These are phyloP conservation scores for Prunus mume DNA, from an alignment of 306 rosid species.

Conservation along the genomic window DNA sequence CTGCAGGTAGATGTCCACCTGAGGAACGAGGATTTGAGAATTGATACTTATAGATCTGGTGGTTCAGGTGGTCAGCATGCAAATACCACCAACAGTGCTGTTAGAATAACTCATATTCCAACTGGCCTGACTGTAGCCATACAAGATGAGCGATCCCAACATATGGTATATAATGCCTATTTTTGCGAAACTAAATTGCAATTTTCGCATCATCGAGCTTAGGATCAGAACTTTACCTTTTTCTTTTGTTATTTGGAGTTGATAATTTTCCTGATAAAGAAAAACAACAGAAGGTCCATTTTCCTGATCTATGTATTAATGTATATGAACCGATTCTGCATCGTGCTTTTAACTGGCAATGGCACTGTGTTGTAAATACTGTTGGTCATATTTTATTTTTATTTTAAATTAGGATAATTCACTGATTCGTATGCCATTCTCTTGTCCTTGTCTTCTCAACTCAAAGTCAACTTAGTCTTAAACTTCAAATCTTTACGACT, in stretches of 20 bases:
- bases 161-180: constrained; percentile 48
- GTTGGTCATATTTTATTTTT: neutral
- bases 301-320: neutral
- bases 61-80: constrained; percentile 98
- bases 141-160: constrained; percentile 95
- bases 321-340: neutral
- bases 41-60: constrained; percentile 85
- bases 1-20: constrained; percentile 83
- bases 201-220: constrained; percentile 3
- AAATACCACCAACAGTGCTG: constrained; percentile 93
- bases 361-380: neutral
- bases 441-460: too few species aligned
- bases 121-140: constrained; percentile 76
- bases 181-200: neutral
- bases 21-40: constrained; percentile 75
- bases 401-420: too few species aligned
- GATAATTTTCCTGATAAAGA: neutral
- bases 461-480: too few species aligned
- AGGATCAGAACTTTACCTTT: neutral
- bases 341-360: neutral
- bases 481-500: too few species aligned
- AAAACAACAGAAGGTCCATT: neutral
- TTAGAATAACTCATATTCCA: constrained; percentile 79
- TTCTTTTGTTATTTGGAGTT: neutral
- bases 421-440: too few species aligned